Conservation (phyloP, 805 yeast genomes). For the Barnettozyma siamensis region DNA sequence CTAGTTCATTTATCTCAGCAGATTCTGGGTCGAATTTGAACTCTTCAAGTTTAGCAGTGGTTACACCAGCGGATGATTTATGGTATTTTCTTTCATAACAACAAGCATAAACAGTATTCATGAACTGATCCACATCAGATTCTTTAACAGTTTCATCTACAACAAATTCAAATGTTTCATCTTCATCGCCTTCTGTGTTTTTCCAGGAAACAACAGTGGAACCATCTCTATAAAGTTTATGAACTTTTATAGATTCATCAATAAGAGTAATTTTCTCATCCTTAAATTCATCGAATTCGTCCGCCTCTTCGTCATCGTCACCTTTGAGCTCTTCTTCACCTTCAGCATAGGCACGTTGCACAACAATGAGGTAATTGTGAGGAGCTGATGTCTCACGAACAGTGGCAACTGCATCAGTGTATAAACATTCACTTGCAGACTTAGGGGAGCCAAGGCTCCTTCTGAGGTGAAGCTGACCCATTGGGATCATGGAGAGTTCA, state of each 20-base stretch:
- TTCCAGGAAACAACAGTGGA: conserved; percentile 66
- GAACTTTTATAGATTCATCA: conserved; percentile 52
- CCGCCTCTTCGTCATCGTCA: conserved; percentile 44
- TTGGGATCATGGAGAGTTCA: conserved; percentile 62
- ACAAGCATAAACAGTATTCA: conserved; percentile 56
- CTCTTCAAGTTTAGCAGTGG: conserved; percentile 47
- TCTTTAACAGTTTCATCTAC: conserved; percentile 53
- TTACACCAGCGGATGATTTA: conserved; percentile 40
- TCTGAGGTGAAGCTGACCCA: conserved; percentile 71
- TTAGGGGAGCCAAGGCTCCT: conserved; percentile 79
- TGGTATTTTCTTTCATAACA: conserved; percentile 72
- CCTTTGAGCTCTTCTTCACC: conserved; percentile 50
- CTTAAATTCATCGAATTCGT: conserved; percentile 29
- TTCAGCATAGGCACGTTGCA: conserved; percentile 63
- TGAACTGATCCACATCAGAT: conserved; percentile 53
- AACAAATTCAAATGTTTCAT: conserved; percentile 77
- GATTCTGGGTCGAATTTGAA: conserved; percentile 40
- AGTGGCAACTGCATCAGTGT: conserved; percentile 70
- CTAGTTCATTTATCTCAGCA: conserved; percentile 8
- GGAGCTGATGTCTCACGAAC: conserved; percentile 64
- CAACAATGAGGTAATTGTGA: conserved; percentile 62
- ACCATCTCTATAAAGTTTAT: conserved; percentile 48
- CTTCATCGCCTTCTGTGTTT: conserved; percentile 80
- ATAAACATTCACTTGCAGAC: conserved; percentile 78
- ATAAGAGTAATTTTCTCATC: conserved; percentile 74